These are phyloP conservation scores for Austroboletus rostrupii DNA, from an alignment of 1,284 basidiomycete genomes.

Conservation along the genomic window DNA sequence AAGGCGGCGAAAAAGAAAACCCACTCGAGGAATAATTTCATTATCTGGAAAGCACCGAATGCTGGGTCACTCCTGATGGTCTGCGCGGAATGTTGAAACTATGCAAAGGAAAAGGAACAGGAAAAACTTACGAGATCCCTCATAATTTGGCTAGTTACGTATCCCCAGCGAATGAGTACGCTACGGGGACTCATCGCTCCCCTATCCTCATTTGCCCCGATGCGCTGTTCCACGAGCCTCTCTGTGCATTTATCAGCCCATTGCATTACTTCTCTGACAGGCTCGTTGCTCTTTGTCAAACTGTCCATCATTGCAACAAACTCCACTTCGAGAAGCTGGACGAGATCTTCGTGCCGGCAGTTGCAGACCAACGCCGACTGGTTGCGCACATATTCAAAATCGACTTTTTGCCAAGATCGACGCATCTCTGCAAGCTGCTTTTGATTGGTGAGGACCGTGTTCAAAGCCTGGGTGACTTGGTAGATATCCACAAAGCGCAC, in stretches of 20 bases:
- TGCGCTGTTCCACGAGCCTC: conserved; percentile 67
- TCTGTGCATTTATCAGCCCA: conserved; percentile 89
- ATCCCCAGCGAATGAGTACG: conserved; percentile 84
- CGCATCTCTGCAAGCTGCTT: conserved; percentile 83
- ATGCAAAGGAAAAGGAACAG: conserved; percentile 1
- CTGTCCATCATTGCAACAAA: conserved; percentile 75
- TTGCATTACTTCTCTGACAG: conserved; percentile 81
- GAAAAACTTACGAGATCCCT: conserved; percentile 64
- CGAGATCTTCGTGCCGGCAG: conserved; percentile 82
- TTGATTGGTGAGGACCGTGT: conserved; percentile 79
- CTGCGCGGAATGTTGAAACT: conserved; percentile 34
- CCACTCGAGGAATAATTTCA: conserved; percentile 85
- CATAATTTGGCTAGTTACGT: conserved; percentile 88
- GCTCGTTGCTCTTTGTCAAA: conserved; percentile 68
- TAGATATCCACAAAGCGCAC: conserved; percentile 87
- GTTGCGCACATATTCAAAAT: conserved; percentile 86
- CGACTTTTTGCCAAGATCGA: conserved; percentile 79
- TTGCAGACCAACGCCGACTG: conserved; percentile 89
- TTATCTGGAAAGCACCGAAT: conserved; percentile 85
- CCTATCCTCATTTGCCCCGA: conserved; percentile 61
- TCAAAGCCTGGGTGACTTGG: conserved; percentile 82
- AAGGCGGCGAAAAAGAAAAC: conserved; percentile 29
- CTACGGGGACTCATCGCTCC: conserved; percentile 82
- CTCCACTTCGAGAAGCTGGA: conserved; percentile 79
- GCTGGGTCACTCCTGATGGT: conserved; percentile 86